Evolutionary conservation across 2,329 filamentous ascomycete species (phyloP).

Genomic region (Xylariales sp.): DNA sequence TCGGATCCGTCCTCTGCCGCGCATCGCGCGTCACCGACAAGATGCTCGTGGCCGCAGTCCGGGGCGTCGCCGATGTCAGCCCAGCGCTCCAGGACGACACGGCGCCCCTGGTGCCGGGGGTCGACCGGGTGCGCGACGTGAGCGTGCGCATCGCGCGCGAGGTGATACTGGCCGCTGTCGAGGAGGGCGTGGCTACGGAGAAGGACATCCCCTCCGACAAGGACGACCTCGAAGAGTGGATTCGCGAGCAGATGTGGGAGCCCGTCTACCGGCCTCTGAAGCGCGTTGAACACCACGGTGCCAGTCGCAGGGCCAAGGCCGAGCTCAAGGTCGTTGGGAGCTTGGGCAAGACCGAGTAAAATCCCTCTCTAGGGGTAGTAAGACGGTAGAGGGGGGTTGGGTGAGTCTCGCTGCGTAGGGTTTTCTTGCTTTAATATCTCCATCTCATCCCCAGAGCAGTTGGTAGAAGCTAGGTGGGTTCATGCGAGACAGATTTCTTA

Average conservation of each 20-base stretch:
- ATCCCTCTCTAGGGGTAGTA: no score
- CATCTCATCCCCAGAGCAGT: no score
- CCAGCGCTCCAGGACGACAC: constrained; percentile 62
- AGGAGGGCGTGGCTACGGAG: constrained; percentile 64
- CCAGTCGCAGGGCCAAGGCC: constrained; percentile 55
- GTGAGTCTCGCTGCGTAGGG: no score
- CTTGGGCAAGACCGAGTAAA: constrained; percentile 17
- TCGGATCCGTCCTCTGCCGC: constrained; percentile 70
- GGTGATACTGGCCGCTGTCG: constrained; percentile 67
- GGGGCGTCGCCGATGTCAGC: constrained; percentile 65
- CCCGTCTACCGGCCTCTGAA: constrained; percentile 62
- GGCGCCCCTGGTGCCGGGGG: constrained; percentile 70
- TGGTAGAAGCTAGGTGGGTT: no score
- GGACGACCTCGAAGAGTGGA: constrained; percentile 62
- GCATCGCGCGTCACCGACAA: constrained; percentile 64
- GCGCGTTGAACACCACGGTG: constrained; percentile 46
- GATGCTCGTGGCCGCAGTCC: constrained; percentile 78
- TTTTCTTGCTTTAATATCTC: no score
- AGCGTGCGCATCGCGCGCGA: constrained; percentile 73
- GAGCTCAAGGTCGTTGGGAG: constrained; percentile 48
- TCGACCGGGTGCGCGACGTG: constrained; percentile 68
- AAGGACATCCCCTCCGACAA: constrained; percentile 57
- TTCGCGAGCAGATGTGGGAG: constrained; percentile 77
- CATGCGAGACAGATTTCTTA: no score
- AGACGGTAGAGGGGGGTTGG: no score